Conservation (phyloP, 139 green algal genomes). For the Chlamydomonas applanata region DNA sequence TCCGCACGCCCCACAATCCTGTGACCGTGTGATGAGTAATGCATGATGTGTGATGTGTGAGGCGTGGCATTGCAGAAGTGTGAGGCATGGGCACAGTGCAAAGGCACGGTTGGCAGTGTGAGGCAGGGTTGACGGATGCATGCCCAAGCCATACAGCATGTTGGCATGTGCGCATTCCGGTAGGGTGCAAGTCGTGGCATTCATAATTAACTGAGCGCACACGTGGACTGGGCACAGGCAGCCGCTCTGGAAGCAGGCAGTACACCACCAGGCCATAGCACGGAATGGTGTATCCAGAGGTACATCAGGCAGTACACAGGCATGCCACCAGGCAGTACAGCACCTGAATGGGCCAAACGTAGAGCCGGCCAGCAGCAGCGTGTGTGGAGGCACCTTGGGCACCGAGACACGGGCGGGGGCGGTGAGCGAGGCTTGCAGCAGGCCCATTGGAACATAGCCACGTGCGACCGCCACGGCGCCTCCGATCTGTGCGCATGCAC, state of each 20-base stretch:
- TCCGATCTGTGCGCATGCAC: slow-evolving; percentile 53
- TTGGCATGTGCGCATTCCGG: no score
- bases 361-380: background rate
- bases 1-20: slow-evolving; percentile 4
- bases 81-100: background rate
- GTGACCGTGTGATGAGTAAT: background rate
- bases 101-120: background rate
- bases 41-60: background rate
- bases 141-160: no score
- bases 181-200: no score
- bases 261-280: slow-evolving; percentile 1
- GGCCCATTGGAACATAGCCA: slow-evolving; percentile 51
- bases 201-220: no score
- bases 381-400: no score
- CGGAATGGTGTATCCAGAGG: slow-evolving; percentile 13
- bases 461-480: slow-evolving; percentile 62
- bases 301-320: background rate
- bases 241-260: no score
- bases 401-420: slow-evolving; percentile 58
- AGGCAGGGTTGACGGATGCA: no score
- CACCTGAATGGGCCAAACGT: background rate
- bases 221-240: no score
- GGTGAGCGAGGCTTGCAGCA: slow-evolving; percentile 63
- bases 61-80: background rate
- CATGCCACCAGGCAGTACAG: no score